These are phyloP conservation scores for Lasiosphaeris hirsuta DNA, from an alignment of 495 filamentous ascomycete species.

Conservation along the genomic window DNA sequence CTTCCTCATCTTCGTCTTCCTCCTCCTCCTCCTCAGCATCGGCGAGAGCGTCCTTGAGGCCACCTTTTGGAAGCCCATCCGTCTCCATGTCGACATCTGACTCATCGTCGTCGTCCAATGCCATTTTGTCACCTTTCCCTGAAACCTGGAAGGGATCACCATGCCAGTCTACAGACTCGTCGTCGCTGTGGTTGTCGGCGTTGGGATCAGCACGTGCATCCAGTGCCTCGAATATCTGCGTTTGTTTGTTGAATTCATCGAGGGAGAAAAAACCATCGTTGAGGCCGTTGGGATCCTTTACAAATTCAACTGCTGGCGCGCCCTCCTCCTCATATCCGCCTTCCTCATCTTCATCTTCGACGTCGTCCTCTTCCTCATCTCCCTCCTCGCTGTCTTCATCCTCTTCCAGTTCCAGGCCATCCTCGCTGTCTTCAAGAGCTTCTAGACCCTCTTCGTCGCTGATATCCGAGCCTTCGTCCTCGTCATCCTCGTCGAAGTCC, in stretches of 20 bases:
- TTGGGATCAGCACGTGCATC: conserved; percentile 65
- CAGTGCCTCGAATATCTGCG: conserved; percentile 78
- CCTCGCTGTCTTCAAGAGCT: conserved; percentile 22
- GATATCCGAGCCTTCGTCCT: conserved; percentile 41
- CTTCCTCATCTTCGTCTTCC: conserved; percentile 42
- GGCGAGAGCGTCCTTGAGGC: conserved; percentile 48
- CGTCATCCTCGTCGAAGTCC: conserved; percentile 40
- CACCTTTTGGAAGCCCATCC: conserved; percentile 1
- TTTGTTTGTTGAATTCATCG: conserved; percentile 93
- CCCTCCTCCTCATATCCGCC: conserved; percentile 31
- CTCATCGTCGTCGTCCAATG: conserved; percentile 44
- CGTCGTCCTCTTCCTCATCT: conserved; percentile 26
- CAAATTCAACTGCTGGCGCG: conserved; percentile 39
- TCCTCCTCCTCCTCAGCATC: conserved; percentile 63
- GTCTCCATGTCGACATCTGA: conserved; percentile 33
- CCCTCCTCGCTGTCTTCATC: conserved; percentile 29
- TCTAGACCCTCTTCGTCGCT: conserved; percentile 21
- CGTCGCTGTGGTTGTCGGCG: conserved; percentile 60
- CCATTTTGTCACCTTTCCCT: conserved; percentile 16
- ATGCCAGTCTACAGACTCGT: conserved; percentile 85
- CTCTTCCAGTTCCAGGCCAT: conserved; percentile 13
- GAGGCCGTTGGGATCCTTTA: conserved; percentile 55
- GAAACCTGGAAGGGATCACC: conserved; percentile 54
- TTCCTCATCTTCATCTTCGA: conserved; percentile 28
- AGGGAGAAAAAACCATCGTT: conserved; percentile 99